Evolutionary conservation across 108 stramenopile species (phyloP), one percentile per base, ranked within the genome.

Genomic region (Stephanodiscus triporus): DNA sequence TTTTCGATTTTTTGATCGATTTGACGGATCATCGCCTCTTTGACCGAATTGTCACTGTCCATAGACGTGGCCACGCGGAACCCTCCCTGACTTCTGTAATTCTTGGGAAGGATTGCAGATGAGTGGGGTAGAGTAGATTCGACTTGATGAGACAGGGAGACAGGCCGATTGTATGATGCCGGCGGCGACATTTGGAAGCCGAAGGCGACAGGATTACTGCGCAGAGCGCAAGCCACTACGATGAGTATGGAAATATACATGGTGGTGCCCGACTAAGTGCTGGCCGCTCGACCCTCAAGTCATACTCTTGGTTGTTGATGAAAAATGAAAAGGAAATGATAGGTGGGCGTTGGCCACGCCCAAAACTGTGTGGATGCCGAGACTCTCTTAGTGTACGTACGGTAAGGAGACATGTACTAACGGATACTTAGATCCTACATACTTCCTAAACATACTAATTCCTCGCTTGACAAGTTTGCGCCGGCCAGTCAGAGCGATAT

Each of bases 1-100:
- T 77, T 78, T 23, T 79, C 76, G 62, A 89, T 87, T 68, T 93
- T 86, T 63, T 80, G 82, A 76, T 93, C 92, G 22, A 93, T 75
- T 75, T 88, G 73, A 54, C 78, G 66, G 14, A 93, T 63, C 56
- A 92, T 61, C 10, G 63, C 69, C 16, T 86, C 82, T 29, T 61
- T 70, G 36, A 66, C 42, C 9, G 73, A 36, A 66, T 47, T 60
- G 19, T 83, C 81, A 30, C 72, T 58, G 37, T 77, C 63, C 29
- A 47, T 63, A 50, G 67, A 38, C 11, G 78, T 84, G 27, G 65
- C 59, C n/a, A 81, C 77, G 29, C 58, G 62, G 23, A 84, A 45
- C 55, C 54, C 36, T 8, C n/a, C 9, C 32, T 49, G 65, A 34
- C 17, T 66, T 67, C 63, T 66, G 29, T 17, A 70, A 29, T 43